Evolutionary conservation across 1,139 yeast genomes (phyloP).

Genomic region (Scheffersomyces insectosa): DNA sequence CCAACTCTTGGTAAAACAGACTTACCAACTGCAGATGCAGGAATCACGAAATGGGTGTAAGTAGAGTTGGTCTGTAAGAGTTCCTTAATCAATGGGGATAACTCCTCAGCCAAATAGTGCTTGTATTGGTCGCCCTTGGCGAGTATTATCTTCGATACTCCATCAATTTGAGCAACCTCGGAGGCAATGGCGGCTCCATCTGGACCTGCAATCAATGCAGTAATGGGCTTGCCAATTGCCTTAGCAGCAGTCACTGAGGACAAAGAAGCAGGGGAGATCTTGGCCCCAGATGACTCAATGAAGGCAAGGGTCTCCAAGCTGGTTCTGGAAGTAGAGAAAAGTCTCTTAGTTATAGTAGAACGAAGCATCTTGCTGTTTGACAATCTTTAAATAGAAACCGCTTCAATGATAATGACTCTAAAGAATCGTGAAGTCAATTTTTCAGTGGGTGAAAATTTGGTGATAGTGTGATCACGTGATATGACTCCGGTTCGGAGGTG

Average conservation of each 20-base stretch:
- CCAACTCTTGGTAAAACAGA: constrained; percentile 84
- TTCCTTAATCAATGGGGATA: constrained; percentile 57
- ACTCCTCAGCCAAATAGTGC: constrained; percentile 64
- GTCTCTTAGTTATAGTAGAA: constrained; percentile 23
- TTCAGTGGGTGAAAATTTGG: not conserved
- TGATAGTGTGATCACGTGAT: not conserved
- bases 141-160: constrained; percentile 49
- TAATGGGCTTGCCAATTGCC: constrained; percentile 62
- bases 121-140: constrained; percentile 51
- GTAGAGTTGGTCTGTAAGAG: constrained; percentile 43
- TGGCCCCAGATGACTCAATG: constrained; percentile 59
- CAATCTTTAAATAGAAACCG: not conserved
- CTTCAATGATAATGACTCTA: not conserved
- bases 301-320: constrained; percentile 63
- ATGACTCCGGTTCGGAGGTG: not conserved
- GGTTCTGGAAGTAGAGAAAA: constrained; percentile 27
- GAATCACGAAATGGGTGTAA: constrained; percentile 71
- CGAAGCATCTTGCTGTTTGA: constrained; percentile 18
- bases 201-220: constrained; percentile 62
- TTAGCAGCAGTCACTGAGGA: constrained; percentile 67
- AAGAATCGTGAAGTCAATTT: not conserved
- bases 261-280: constrained; percentile 65
- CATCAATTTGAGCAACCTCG: constrained; percentile 39
- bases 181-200: constrained; percentile 42
- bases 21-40: constrained; percentile 87